A percentile compares a stretch with the other conserved stretches of the same genome.
These are phyloP conservation scores for Phytophthora kernoviae DNA, from an alignment of 352 stramenopile genomes.

Conservation along the genomic window DNA sequence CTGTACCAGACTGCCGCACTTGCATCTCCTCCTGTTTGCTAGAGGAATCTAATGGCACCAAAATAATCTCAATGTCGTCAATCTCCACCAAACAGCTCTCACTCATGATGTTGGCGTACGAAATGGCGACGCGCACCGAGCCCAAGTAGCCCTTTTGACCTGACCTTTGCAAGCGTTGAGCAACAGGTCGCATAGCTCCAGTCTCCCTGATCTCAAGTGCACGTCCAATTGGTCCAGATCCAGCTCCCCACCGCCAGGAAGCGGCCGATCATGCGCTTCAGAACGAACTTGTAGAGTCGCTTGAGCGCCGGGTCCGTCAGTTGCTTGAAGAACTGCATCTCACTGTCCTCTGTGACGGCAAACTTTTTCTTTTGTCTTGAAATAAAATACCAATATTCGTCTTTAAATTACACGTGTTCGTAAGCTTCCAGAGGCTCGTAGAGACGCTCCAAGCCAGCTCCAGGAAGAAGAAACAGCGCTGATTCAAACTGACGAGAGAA, in stretches of 20 bases:
- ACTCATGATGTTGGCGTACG: conserved; percentile 88
- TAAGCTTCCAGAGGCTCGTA: not conserved
- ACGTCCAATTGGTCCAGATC: conserved; percentile 89
- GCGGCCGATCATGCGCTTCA: conserved; percentile 89
- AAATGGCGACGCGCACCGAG: conserved; percentile 83
- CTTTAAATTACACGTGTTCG: conserved; percentile 6
- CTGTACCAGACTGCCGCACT: no score
- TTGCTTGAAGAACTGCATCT: conserved; percentile 90
- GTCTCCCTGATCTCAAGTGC: conserved; percentile 70
- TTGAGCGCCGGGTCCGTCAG: conserved; percentile 89
- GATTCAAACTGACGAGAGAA: not conserved
- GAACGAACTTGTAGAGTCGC: conserved; percentile 91
- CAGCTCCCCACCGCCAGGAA: conserved; percentile 84
- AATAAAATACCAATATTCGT: conserved; percentile 6
- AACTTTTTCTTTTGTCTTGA: conserved; percentile 3
- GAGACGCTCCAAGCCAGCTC: not conserved
- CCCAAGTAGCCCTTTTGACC: conserved; percentile 88
- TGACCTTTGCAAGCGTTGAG: conserved; percentile 81
- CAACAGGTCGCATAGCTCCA: conserved; percentile 85
- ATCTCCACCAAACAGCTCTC: conserved; percentile 89
- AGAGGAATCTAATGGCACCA: conserved; percentile 49
- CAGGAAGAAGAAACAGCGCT: not conserved
- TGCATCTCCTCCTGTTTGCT: conserved; percentile 17
- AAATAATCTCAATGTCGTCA: conserved; percentile 88
- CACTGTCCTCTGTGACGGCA: not conserved